Conservation (phyloP, 192 early-diverging fungal species). For the Phlyctochytrium planicorne region DNA sequence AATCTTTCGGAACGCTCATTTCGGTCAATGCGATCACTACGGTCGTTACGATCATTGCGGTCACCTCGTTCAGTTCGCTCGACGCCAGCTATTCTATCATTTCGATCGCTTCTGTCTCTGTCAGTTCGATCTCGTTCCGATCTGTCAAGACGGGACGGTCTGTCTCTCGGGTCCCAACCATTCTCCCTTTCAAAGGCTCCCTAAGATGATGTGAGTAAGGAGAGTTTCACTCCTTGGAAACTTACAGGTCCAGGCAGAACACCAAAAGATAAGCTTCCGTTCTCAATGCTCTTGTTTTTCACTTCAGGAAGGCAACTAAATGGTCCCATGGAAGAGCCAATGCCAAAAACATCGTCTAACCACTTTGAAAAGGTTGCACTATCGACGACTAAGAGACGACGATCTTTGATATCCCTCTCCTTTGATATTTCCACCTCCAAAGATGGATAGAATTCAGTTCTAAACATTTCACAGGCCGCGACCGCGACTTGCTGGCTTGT, state of each 20-base stretch:
- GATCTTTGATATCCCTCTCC: slow-evolving; percentile 15
- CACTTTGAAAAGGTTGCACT: slow-evolving; percentile 5
- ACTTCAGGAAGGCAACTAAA: slow-evolving; percentile 24
- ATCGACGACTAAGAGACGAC: slow-evolving; percentile 8
- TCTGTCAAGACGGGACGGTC: background rate
- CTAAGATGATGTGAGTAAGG: too few species aligned
- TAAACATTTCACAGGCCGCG: slow-evolving; percentile 14
- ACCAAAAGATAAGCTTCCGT: slow-evolving; percentile 12
- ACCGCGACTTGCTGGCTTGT: slow-evolving; percentile 10
- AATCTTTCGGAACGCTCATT: background rate
- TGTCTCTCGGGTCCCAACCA: background rate
- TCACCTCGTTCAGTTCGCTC: background rate
- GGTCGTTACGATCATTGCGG: background rate
- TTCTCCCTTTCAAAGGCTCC: background rate
- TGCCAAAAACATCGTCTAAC: slow-evolving; percentile 21
- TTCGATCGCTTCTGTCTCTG: background rate
- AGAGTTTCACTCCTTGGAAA: too few species aligned
- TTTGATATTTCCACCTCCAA: slow-evolving; percentile 11
- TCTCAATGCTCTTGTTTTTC: slow-evolving; percentile 21
- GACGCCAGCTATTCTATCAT: background rate
- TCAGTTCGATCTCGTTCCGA: background rate
- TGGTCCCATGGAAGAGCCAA: slow-evolving; percentile 6
- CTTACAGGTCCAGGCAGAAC: background rate
- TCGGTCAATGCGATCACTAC: background rate
- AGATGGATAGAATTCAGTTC: slow-evolving; percentile 1